Percentiles rank a stretch among this genome's conserved stretches.
Conservation (phyloP, 257 asterid genomes). For the Pogostemon cablin region DNA sequence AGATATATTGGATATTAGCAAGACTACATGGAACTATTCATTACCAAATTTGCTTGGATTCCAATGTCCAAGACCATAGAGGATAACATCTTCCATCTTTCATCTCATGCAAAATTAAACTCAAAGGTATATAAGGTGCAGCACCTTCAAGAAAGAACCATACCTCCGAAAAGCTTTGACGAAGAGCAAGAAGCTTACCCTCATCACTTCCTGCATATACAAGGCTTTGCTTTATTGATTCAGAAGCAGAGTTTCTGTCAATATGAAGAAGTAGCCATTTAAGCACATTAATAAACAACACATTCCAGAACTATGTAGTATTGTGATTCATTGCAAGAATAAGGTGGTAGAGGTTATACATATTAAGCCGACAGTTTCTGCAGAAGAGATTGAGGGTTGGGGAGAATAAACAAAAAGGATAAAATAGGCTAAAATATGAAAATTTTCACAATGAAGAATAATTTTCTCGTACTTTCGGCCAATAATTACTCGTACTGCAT, state of each 20-base stretch:
- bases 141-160: conserved; percentile 21
- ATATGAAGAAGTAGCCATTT: conserved; percentile 10
- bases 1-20: neutral
- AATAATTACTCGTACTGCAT: conserved; percentile 80
- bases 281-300: conserved; percentile 23
- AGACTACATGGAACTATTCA: conserved; percentile 10
- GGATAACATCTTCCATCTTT: neutral
- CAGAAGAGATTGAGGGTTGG: neutral
- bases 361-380: neutral
- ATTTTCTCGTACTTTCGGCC: conserved; percentile 74
- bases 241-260: conserved; percentile 88
- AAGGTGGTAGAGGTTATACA: neutral
- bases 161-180: conserved; percentile 87
- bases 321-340: neutral
- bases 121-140: neutral
- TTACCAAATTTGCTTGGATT: conserved; percentile 5
- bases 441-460: conserved; percentile 3
- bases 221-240: conserved; percentile 78
- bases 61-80: conserved; percentile 14
- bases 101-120: neutral
- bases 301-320: neutral
- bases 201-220: conserved; percentile 93
- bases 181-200: conserved; percentile 94
- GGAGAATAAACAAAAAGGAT: neutral
- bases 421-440: neutral